A percentile compares a stretch with the other conserved stretches of the same genome.
phyloP scores from a whole-genome alignment of 2,329 filamentous ascomycete genomes.

The Colletotrichum sp. region DNA sequence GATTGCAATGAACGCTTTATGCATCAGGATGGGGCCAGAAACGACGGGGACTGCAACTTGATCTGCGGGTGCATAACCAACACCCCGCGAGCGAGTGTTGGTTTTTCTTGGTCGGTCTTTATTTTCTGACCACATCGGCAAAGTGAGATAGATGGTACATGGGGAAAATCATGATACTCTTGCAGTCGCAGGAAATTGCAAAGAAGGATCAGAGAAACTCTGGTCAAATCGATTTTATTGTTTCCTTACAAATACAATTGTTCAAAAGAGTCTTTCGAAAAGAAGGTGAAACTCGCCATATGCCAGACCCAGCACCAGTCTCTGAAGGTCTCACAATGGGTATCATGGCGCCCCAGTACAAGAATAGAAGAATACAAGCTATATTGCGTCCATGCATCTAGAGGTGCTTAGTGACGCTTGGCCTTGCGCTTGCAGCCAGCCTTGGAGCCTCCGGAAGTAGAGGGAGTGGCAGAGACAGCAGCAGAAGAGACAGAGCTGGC shows the following conservation, averaged over 20 bases:
- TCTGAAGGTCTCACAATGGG: background rate
- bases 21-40: background rate
- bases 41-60: background rate
- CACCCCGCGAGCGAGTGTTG: background rate
- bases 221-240: background rate
- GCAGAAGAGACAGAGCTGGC: background rate
- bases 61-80: background rate
- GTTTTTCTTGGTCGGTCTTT: background rate
- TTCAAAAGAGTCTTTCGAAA: background rate
- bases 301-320: background rate
- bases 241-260: background rate
- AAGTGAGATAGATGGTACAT: background rate
- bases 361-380: background rate
- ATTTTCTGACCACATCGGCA: background rate
- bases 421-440: background rate
- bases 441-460: background rate
- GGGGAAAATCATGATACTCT: background rate
- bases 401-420: background rate
- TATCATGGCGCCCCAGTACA: background rate
- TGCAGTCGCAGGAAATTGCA: background rate
- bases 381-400: background rate
- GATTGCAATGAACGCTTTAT: rapidly evolving
- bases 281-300: background rate
- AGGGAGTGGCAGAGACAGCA: background rate
- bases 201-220: background rate